These are phyloP conservation scores for Ganoderma leucocontextum DNA, from an alignment of 1,284 basidiomycete genomes.

Conservation along the genomic window DNA sequence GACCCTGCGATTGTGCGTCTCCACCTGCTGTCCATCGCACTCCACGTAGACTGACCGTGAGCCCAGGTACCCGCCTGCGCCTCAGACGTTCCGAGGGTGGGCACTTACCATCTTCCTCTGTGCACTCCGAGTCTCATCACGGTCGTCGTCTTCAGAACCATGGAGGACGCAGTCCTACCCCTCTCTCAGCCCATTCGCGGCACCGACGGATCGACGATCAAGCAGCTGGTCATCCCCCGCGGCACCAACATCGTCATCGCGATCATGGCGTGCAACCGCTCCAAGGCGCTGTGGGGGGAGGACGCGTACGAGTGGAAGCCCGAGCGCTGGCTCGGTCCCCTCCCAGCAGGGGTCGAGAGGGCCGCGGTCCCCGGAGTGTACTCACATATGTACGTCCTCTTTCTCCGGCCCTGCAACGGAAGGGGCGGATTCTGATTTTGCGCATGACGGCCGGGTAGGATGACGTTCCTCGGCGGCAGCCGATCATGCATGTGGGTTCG, in stretches of 20 bases:
- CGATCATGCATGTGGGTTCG: conserved; percentile 44
- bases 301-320: conserved; percentile 60
- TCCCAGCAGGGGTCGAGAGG: conserved; percentile 28
- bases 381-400: conserved; percentile 33
- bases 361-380: conserved; percentile 37
- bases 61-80: conserved; percentile 18
- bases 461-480: conserved; percentile 45
- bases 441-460: conserved; percentile 28
- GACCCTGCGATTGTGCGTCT: conserved; percentile 38
- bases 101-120: neutral
- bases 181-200: conserved; percentile 34
- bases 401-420: neutral
- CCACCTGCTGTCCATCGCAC: neutral
- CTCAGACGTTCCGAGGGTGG: conserved; percentile 18
- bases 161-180: conserved; percentile 36
- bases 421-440: neutral
- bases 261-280: conserved; percentile 55
- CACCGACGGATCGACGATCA: conserved; percentile 43
- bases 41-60: neutral
- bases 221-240: conserved; percentile 50
- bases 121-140: neutral
- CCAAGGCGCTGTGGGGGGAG: conserved; percentile 60
- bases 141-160: conserved; percentile 2
- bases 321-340: conserved; percentile 40
- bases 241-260: conserved; percentile 58